Percentiles rank a stretch among this genome's conserved stretches.
Conservation (phyloP, 345 rosid genomes). For the Moringa oleifera region DNA sequence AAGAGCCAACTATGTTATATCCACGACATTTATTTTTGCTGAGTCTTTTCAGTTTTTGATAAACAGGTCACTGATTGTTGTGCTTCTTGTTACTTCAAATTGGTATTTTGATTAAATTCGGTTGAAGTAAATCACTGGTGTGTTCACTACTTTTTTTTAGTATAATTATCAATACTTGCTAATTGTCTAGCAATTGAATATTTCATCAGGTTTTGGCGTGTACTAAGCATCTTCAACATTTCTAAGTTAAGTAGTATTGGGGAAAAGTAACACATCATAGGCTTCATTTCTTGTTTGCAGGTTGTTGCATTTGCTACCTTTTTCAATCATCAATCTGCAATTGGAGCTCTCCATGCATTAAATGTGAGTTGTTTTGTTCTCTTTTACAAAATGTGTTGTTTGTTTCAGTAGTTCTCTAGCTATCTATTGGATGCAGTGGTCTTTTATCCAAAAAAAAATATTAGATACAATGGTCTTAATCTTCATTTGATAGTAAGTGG, state of each 20-base stretch:
- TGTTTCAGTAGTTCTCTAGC: background rate
- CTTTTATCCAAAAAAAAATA: too few species aligned
- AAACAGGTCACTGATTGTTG: too few species aligned
- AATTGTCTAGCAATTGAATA: background rate
- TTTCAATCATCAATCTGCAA: slow-evolving; percentile 60
- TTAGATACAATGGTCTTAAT: too few species aligned
- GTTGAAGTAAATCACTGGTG: background rate
- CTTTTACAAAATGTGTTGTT: background rate
- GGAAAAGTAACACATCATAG: background rate
- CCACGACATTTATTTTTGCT: too few species aligned
- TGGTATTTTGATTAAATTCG: background rate
- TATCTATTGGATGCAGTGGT: background rate
- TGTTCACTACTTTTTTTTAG: too few species aligned
- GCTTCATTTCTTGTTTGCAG: slow-evolving; percentile 27
- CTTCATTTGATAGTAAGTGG: too few species aligned
- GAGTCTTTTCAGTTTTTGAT: too few species aligned
- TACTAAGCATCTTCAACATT: background rate
- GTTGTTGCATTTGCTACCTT: slow-evolving; percentile 93
- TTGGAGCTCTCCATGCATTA: slow-evolving; percentile 61
- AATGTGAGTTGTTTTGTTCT: slow-evolving; percentile 44
- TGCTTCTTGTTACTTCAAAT: background rate
- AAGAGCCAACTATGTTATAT: too few species aligned
- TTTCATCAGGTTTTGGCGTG: background rate
- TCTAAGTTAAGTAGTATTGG: background rate
- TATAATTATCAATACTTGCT: background rate